phyloP scores from a whole-genome alignment of 441 rosid genomes.

The Gossypium lobatum region DNA sequence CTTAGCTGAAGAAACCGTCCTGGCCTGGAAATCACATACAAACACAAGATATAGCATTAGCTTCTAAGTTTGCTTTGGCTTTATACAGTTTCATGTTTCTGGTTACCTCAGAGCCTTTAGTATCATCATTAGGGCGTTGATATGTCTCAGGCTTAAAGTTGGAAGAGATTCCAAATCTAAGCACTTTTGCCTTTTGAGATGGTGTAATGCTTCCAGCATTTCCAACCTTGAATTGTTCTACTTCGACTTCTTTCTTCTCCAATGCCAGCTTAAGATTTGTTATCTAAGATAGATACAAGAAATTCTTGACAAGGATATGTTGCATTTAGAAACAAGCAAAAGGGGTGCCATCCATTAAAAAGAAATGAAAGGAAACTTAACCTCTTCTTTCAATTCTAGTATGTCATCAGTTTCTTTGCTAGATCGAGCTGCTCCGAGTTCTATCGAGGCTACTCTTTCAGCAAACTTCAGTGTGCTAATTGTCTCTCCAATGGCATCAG shows the following conservation, averaged over 20 bases:
- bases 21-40: slow-evolving; percentile 39
- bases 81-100: background rate
- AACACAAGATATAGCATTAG: slow-evolving; percentile 25
- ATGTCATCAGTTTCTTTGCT: slow-evolving; percentile 89
- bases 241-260: slow-evolving; percentile 83
- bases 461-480: slow-evolving; percentile 90
- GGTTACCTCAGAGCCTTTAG: slow-evolving; percentile 54
- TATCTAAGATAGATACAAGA: slow-evolving; percentile 39
- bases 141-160: slow-evolving; percentile 45
- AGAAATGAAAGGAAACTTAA: slow-evolving; percentile 15
- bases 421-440: slow-evolving; percentile 85
- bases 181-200: slow-evolving; percentile 63
- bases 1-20: slow-evolving; percentile 77
- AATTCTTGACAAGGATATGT: background rate
- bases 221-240: slow-evolving; percentile 58
- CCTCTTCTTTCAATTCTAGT: slow-evolving; percentile 88
- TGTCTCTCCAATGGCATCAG: slow-evolving; percentile 73
- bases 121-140: slow-evolving; percentile 45
- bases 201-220: slow-evolving; percentile 36
- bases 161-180: slow-evolving; percentile 41
- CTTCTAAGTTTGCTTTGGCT: background rate
- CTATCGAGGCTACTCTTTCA: slow-evolving; percentile 85
- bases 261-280: slow-evolving; percentile 59
- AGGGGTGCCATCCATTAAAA: background rate
- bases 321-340: background rate